Base-by-base conservation (phyloP, 306 rosid species). In the Vicia sativa region DNA sequence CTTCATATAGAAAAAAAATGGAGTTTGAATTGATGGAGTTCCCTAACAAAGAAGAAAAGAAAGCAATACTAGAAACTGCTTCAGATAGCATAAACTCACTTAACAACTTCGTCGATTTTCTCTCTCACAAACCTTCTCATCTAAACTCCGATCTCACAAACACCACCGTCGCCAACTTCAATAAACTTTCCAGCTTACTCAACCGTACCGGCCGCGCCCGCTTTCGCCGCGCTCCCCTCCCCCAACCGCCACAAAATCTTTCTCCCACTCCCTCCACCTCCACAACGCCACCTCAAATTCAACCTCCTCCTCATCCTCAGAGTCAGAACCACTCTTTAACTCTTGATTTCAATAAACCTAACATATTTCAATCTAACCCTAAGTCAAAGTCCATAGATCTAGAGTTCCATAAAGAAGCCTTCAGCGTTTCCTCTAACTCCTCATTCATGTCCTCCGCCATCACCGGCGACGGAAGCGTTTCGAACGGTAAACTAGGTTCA, bases 181-280 rank as follows among this genome's bases (percentile, higher is more conserved):
- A 76, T 16, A 86, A 84, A 46, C 83, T 87, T 56, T 86, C 84
- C 21, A 81, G 87, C 4, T 78, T 87, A 3, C 70, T 84, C 3
- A 82, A 86, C 76, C 92, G 96, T 18, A 87, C 92, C 66, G 98
- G 95, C 4, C 98, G 81, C 50, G 98, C 98, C 59, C 86, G 96
- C 8, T 92, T 89, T 91, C 65, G 98, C 4, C 92, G 95, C 0
- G 95, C 83, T 6, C 98, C 63, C n/a, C 16, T n/a, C 11, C 38
- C 38, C 2, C 61, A 26, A n/a, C 38, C 38, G 11, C 38, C 38
- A 21, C 35, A 11, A 25, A 25, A 34, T 0, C 28, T 11, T 4
- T 0, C 3, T 0, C 5, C 57, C 7, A 11, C 5, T 0, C 5
- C 58, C 7, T 19, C 58, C 4, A 11, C 55, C 2, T 11, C 41